These are phyloP conservation scores for Trichoderma breve DNA, from an alignment of 2,329 filamentous ascomycete species.

Conservation along the genomic window DNA sequence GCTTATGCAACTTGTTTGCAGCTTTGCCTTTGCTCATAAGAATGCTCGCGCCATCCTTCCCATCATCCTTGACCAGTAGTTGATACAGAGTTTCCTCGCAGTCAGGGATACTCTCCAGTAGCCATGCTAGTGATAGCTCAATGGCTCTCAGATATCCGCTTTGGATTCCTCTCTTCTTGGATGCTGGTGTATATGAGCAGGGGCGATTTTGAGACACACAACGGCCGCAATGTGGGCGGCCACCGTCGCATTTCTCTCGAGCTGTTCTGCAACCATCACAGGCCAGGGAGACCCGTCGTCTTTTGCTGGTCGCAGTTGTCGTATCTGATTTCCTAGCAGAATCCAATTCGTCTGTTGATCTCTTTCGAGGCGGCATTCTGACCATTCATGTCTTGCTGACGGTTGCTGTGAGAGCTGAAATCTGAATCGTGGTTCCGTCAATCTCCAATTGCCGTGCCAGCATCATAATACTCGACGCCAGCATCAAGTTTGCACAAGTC, in stretches of 20 bases:
- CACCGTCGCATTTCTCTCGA: slow-evolving; percentile 9
- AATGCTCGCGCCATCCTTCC: not conserved
- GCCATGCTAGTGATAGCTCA: slow-evolving; percentile 9
- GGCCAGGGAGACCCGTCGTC: slow-evolving; percentile 9
- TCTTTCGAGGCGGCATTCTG: slow-evolving; percentile 8
- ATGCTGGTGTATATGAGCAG: slow-evolving; percentile 13
- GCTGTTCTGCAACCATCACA: slow-evolving; percentile 16
- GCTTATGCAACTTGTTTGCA: not conserved
- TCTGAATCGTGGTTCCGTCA: not conserved
- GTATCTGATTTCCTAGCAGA: not conserved
- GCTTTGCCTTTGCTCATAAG: slow-evolving; percentile 3
- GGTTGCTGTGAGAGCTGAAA: not conserved
- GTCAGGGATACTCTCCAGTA: not conserved
- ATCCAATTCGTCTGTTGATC: not conserved
- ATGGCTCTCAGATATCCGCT: slow-evolving; percentile 12
- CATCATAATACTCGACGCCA: not conserved
- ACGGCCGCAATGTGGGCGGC: not conserved
- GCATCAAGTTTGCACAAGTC: not conserved
- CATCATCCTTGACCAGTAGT: not conserved
- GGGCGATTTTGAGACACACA: not conserved
- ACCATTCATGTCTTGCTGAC: not conserved
- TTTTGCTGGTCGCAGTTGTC: not conserved
- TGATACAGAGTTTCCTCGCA: not conserved
- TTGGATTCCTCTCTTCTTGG: slow-evolving; percentile 15
- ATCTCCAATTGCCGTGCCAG: not conserved